These are phyloP conservation scores for Ceratobasidium sp. DNA, from an alignment of 1,284 basidiomycete species.

Conservation along the genomic window DNA sequence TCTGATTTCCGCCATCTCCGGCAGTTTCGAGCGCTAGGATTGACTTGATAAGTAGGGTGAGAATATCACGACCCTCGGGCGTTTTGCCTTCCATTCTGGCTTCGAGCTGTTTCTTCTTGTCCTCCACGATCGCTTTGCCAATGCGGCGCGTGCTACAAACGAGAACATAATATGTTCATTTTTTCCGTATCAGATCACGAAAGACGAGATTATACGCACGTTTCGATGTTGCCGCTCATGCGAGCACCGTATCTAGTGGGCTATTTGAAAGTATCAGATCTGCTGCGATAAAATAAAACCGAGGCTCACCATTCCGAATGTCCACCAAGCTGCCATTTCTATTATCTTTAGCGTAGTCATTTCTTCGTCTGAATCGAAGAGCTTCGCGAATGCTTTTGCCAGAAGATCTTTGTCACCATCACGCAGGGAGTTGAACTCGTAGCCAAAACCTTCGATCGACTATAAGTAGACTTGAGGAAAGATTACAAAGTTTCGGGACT, in stretches of 20 bases:
- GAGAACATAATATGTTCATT: neutral
- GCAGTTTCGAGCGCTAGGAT: constrained; percentile 71
- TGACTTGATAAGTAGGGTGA: constrained; percentile 70
- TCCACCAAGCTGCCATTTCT: neutral
- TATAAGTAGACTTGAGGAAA: neutral
- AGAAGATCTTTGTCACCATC: constrained; percentile 59
- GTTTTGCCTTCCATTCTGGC: constrained; percentile 51
- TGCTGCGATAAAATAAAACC: constrained; percentile 49
- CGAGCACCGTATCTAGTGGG: constrained; percentile 4
- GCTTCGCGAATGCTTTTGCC: constrained; percentile 58
- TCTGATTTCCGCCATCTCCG: constrained; percentile 64
- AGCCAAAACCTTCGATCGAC: constrained; percentile 64
- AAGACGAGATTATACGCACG: neutral
- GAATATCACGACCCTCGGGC: constrained; percentile 59
- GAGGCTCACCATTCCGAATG: constrained; percentile 23
- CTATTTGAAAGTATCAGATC: neutral
- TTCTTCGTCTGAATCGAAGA: constrained; percentile 50
- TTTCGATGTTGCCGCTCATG: constrained; percentile 17
- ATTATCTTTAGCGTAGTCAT: constrained; percentile 40
- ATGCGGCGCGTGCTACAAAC: constrained; percentile 23
- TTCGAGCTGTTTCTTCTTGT: constrained; percentile 55
- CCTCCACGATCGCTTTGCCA: constrained; percentile 48
- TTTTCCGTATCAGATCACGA: neutral
- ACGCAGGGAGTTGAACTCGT: constrained; percentile 66
- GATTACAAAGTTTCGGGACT: neutral